Base-by-base conservation (phyloP, 768 basidiomycete genomes). In the Psilocybe sp. region DNA sequence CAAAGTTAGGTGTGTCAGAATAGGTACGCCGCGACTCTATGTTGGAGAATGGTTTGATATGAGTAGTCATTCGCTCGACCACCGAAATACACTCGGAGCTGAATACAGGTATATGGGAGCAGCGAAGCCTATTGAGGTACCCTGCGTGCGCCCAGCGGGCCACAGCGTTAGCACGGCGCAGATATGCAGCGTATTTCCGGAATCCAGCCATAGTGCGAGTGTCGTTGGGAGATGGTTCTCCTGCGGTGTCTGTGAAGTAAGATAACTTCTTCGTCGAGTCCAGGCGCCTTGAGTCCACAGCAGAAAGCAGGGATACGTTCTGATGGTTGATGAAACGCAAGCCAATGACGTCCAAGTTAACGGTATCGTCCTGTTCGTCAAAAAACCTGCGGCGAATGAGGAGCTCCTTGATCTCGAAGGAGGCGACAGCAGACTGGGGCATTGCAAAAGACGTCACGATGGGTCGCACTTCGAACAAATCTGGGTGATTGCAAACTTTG, bases 401-500 rank as follows among this genome's bases (percentile, higher is more conserved):
- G 57, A 99, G 64, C 50, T 98, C 89, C 77, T 95, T 80, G 80
- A 97, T 80, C 72, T 93, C 76, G 67, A 84, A 85, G 68, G 91
- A 82, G 53, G 81, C 91, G 53, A 82, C 77, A 47, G 78, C 91
- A 50, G 85, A 93, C 56, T 79, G 87, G 50, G 72, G 73, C 84
- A 81, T 87, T 4, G 78, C 82, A 65, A 87, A 91, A 19, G 80
- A 92, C 46, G 80, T 90, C 47, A 82, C 84, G 52, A 86, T 84
- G 1, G 93, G 90, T 58, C 93, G 86, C 44, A 90, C 84, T 66
- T 95, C 90, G 63, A 96, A 95, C 9, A 94, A 74, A 67, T 94
- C 88, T 0, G 95, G 96, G 66, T 98, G 93, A 48, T 91, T 94
- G 73, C 92, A 92, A 38, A 96, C 92, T 72, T 98, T 98, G 48